phyloP scores from a whole-genome alignment of 2,329 filamentous ascomycete genomes.

The Coniella lustricola region DNA sequence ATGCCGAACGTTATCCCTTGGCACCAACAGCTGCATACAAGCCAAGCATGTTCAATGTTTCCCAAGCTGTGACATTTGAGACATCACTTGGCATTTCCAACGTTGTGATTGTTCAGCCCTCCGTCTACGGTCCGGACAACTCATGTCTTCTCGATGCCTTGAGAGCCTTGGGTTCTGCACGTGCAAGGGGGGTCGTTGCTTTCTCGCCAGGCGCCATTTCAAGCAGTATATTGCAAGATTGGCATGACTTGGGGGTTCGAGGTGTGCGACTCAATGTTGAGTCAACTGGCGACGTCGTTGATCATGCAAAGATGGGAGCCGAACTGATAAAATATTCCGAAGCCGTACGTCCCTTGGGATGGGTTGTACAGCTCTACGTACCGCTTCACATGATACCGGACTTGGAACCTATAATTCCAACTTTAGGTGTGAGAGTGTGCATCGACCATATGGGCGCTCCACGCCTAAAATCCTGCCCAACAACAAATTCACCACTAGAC shows the following conservation, averaged over 20 bases:
- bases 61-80: constrained; percentile 17
- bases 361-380: constrained; percentile 27
- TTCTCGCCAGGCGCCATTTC: constrained; percentile 22
- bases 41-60: constrained; percentile 9
- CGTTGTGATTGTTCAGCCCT: constrained; percentile 24
- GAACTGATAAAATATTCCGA: constrained; percentile 20
- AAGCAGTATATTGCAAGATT: constrained; percentile 18
- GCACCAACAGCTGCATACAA: constrained; percentile 8
- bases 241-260: constrained; percentile 24
- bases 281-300: constrained; percentile 19
- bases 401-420: constrained; percentile 20
- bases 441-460: constrained; percentile 24
- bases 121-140: constrained; percentile 26
- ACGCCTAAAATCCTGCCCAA: constrained; percentile 9
- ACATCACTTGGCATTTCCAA: constrained; percentile 21
- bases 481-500: background rate
- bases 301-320: constrained; percentile 18
- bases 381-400: constrained; percentile 19
- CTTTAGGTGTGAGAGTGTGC: constrained; percentile 20
- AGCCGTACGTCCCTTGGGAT: constrained; percentile 21
- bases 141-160: constrained; percentile 25
- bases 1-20: constrained; percentile 16
- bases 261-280: constrained; percentile 26
- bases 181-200: constrained; percentile 23
- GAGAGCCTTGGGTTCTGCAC: constrained; percentile 15